Evolutionary conservation across 1,139 yeast species (phyloP).

Genomic region (Saccharomyces hybrid): DNA sequence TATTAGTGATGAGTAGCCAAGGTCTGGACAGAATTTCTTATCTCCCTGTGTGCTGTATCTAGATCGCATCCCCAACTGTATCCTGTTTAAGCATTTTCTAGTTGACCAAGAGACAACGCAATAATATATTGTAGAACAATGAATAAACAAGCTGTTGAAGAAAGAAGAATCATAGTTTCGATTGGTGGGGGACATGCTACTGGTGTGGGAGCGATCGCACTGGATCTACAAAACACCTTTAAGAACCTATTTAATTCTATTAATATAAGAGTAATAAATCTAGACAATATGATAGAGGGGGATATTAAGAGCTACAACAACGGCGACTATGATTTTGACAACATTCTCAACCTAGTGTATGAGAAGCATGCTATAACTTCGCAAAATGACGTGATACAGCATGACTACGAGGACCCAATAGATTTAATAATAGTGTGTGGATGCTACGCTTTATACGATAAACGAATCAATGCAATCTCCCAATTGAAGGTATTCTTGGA

Average conservation of each 20-base stretch:
- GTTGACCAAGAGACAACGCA: too few species aligned
- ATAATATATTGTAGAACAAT: background rate
- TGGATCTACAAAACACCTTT: conserved; percentile 20
- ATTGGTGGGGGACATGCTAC: conserved; percentile 75
- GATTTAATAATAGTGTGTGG: conserved; percentile 62
- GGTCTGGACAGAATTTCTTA: background rate
- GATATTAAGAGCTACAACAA: conserved; percentile 13
- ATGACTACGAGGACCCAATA: conserved; percentile 3
- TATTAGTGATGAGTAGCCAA: background rate
- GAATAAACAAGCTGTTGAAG: conserved; percentile 7
- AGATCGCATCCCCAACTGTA: background rate
- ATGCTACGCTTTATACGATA: conserved; percentile 67
- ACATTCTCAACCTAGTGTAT: conserved; percentile 25
- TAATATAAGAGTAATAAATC: conserved; percentile 37
- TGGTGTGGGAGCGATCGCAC: conserved; percentile 36
- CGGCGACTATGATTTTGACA: conserved; percentile 36
- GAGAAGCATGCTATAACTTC: conserved; percentile 7
- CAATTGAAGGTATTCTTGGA: conserved; percentile 71
- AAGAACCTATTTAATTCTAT: conserved; percentile 22
- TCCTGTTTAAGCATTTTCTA: background rate
- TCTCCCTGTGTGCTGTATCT: background rate
- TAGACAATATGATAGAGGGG: conserved; percentile 28
- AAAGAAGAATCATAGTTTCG: conserved; percentile 39
- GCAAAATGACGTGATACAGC: background rate
- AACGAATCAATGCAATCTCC: conserved; percentile 48